Evolutionary conservation across 2,329 filamentous ascomycete genomes (phyloP).

Genomic region (Sclerotinia subarctica): DNA sequence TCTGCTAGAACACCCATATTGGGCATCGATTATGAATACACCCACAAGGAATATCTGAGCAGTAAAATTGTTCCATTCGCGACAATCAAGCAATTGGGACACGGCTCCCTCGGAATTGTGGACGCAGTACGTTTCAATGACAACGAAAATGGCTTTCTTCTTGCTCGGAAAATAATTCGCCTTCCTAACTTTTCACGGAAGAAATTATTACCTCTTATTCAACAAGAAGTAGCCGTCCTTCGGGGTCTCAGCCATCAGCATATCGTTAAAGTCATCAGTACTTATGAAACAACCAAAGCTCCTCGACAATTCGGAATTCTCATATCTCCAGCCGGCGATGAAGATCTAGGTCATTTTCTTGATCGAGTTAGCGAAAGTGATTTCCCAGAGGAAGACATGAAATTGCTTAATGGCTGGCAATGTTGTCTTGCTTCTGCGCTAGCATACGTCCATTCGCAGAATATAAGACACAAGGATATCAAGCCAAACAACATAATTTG

Average conservation of each 20-base stretch:
- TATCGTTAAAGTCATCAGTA: constrained; percentile 25
- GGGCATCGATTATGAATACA: constrained; percentile 4
- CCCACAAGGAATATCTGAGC: constrained; percentile 22
- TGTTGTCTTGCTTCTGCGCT: constrained; percentile 27
- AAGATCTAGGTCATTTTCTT: constrained; percentile 26
- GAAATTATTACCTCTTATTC: constrained; percentile 24
- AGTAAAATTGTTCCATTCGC: constrained; percentile 20
- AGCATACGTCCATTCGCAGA: constrained; percentile 24
- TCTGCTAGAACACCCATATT: too few relatives aligned
- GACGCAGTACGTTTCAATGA: constrained; percentile 22
- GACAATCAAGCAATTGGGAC: constrained; percentile 24
- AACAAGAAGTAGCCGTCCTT: constrained; percentile 25
- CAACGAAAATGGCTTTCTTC: not conserved
- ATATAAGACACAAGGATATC: constrained; percentile 29
- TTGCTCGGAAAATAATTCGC: constrained; percentile 26
- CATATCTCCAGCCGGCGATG: constrained; percentile 25
- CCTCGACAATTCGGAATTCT: constrained; percentile 26
- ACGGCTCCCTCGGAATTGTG: constrained; percentile 26
- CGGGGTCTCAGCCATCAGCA: constrained; percentile 23
- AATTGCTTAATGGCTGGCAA: constrained; percentile 20
- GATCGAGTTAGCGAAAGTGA: constrained; percentile 26
- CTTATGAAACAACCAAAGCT: constrained; percentile 25
- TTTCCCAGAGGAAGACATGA: constrained; percentile 22
- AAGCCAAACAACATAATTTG: constrained; percentile 28
- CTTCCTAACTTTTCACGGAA: constrained; percentile 24